These are phyloP conservation scores for Didymella pinodella DNA, from an alignment of 2,329 filamentous ascomycete species.

Conservation along the genomic window DNA sequence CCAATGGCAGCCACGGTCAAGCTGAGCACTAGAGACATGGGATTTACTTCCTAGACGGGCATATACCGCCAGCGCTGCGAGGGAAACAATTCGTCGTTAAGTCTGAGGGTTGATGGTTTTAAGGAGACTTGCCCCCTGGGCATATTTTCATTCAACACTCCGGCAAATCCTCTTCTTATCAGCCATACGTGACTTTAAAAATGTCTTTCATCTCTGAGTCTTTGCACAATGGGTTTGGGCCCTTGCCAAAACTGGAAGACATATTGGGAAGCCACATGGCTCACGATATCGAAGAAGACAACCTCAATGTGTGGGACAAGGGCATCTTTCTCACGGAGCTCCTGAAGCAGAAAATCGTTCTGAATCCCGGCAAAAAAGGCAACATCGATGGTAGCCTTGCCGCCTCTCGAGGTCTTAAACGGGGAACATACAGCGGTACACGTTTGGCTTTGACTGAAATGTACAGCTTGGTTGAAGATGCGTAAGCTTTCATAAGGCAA, in stretches of 20 bases:
- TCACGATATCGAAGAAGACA: constrained; percentile 15
- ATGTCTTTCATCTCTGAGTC: constrained; percentile 12
- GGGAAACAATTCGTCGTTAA: not conserved
- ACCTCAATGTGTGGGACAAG: constrained; percentile 19
- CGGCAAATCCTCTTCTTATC: not conserved
- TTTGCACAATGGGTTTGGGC: constrained; percentile 6
- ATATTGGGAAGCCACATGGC: constrained; percentile 8
- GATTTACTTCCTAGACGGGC: not conserved
- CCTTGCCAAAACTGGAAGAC: constrained; percentile 5
- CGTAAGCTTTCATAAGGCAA: constrained; percentile 2
- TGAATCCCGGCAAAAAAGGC: constrained; percentile 6
- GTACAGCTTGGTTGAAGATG: constrained; percentile 18
- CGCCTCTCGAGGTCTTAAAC: constrained; percentile 1
- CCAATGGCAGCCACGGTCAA: constrained; percentile 2
- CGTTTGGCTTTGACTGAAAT: constrained; percentile 15
- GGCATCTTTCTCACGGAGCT: constrained; percentile 19
- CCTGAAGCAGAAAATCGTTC: constrained; percentile 13
- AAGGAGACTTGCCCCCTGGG: not conserved
- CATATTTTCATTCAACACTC: not conserved
- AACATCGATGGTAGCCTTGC: constrained; percentile 3
- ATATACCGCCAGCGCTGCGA: not conserved
- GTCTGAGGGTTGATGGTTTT: not conserved
- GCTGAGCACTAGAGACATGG: not conserved
- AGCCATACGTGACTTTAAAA: not conserved
- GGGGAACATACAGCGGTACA: constrained; percentile 20